Conservation (phyloP, 1,284 basidiomycete genomes). For the Irpex sp. region DNA sequence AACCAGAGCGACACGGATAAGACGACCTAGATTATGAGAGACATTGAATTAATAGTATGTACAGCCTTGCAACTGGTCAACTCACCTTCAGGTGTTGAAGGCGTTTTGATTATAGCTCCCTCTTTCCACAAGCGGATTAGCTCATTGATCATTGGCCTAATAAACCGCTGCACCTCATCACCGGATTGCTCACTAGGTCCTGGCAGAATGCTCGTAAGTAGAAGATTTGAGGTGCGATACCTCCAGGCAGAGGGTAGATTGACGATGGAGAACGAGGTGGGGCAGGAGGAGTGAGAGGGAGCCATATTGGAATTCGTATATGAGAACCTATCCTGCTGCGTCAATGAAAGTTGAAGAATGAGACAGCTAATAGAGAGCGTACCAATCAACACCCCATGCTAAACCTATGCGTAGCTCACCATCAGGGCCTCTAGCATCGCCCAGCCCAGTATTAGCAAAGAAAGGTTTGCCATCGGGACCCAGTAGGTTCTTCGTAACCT, state of each 20-base stretch:
- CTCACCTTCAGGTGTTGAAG: conserved; percentile 17
- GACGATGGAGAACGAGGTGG: conserved; percentile 4
- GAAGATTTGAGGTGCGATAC: conserved; percentile 27
- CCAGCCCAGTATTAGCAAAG: conserved; percentile 13
- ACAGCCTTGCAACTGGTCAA: background rate
- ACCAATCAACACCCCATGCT: conserved; percentile 23
- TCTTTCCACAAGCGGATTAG: conserved; percentile 24
- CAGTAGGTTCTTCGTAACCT: conserved; percentile 12
- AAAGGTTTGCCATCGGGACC: conserved; percentile 17
- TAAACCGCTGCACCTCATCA: conserved; percentile 26
- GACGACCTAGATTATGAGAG: conserved; percentile 10
- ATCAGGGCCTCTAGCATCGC: background rate
- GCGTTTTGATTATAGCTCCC: conserved; percentile 20
- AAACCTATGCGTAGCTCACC: conserved; percentile 22
- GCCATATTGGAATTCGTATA: conserved; percentile 26
- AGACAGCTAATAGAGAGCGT: background rate
- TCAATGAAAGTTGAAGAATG: background rate
- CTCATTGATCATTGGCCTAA: conserved; percentile 27
- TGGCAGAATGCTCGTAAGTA: conserved; percentile 27
- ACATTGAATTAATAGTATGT: background rate
- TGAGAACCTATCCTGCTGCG: conserved; percentile 25
- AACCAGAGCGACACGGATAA: conserved; percentile 25
- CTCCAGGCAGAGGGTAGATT: conserved; percentile 11
- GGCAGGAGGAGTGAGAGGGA: conserved; percentile 28
- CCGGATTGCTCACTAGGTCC: conserved; percentile 30